phyloP scores from a whole-genome alignment of 768 basidiomycete species.

The Rhodotorula babjevae region DNA sequence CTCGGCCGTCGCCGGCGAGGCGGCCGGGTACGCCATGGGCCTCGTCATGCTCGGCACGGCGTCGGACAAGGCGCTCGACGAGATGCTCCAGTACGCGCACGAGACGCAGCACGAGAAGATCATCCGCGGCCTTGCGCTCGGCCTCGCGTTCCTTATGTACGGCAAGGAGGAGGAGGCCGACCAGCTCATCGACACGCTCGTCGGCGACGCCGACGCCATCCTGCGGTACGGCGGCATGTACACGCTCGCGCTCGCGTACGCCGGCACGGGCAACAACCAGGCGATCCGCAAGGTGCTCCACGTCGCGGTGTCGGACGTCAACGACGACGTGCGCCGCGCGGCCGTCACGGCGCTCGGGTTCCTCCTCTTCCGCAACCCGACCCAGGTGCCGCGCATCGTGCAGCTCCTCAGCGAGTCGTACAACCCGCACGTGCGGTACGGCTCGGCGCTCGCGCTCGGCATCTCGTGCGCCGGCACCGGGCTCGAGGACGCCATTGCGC shows the following conservation, averaged over 20 bases:
- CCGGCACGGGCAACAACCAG: slow-evolving; percentile 89
- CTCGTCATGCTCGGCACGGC: slow-evolving; percentile 96
- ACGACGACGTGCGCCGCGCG: slow-evolving; percentile 91
- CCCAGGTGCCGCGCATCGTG: slow-evolving; percentile 92
- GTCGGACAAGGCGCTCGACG: slow-evolving; percentile 68
- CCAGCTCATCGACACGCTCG: slow-evolving; percentile 65
- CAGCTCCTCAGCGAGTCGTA: slow-evolving; percentile 96
- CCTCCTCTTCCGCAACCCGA: slow-evolving; percentile 91
- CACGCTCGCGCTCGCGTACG: slow-evolving; percentile 91
- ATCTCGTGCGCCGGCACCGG: slow-evolving; percentile 98
- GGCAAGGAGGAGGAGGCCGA: slow-evolving; percentile 90
- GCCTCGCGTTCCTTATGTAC: slow-evolving; percentile 85
- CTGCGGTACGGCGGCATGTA: slow-evolving; percentile 97
- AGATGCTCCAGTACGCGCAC: slow-evolving; percentile 92
- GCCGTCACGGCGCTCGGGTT: slow-evolving; percentile 95
- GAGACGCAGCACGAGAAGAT: slow-evolving; percentile 99
- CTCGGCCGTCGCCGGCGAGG: slow-evolving; percentile 92
- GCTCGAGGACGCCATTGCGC: slow-evolving; percentile 91
- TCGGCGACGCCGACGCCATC: slow-evolving; percentile 92
- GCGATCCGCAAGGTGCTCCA: slow-evolving; percentile 87
- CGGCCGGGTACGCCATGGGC: slow-evolving; percentile 94
- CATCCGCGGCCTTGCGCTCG: slow-evolving; percentile 89
- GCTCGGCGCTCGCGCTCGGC: slow-evolving; percentile 90
- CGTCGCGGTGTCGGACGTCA: slow-evolving; percentile 96
- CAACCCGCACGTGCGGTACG: slow-evolving; percentile 96